Conservation (phyloP, 345 rosid species). For the Erucastrum elatum region DNA sequence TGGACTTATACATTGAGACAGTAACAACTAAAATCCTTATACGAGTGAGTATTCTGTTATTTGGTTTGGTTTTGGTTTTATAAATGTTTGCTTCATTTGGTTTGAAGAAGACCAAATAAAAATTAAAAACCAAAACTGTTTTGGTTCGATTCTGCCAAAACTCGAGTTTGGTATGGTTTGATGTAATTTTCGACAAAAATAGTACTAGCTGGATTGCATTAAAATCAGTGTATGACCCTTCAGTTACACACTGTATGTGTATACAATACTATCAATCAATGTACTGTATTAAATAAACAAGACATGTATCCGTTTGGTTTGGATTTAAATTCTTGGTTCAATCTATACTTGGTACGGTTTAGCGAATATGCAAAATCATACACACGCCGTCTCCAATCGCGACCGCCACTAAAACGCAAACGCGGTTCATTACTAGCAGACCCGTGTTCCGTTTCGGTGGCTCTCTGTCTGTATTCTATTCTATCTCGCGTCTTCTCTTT, state of each 20-base stretch:
- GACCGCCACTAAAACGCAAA: constrained; percentile 23
- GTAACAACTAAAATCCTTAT: neutral
- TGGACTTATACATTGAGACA: neutral
- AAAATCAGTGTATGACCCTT: no score
- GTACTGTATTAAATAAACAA: no score
- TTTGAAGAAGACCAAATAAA: no score
- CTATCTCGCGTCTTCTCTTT: neutral
- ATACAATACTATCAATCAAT: no score
- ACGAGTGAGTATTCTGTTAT: no score
- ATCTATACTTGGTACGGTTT: constrained; percentile 5
- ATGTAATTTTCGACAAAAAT: neutral
- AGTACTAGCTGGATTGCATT: neutral
- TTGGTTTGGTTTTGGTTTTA: no score
- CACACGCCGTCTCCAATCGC: neutral
- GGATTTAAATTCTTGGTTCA: neutral
- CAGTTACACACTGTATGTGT: no score
- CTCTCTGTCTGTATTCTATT: neutral
- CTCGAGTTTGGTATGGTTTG: neutral
- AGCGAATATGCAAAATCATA: no score
- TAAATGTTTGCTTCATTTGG: no score
- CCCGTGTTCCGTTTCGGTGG: neutral
- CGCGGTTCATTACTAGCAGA: neutral
- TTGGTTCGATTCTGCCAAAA: neutral
- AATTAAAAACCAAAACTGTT: neutral
- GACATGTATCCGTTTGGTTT: no score